These are phyloP conservation scores for Mesembryanthemum crystallinum DNA, from an alignment of 148 eudicot species.

Conservation along the genomic window DNA sequence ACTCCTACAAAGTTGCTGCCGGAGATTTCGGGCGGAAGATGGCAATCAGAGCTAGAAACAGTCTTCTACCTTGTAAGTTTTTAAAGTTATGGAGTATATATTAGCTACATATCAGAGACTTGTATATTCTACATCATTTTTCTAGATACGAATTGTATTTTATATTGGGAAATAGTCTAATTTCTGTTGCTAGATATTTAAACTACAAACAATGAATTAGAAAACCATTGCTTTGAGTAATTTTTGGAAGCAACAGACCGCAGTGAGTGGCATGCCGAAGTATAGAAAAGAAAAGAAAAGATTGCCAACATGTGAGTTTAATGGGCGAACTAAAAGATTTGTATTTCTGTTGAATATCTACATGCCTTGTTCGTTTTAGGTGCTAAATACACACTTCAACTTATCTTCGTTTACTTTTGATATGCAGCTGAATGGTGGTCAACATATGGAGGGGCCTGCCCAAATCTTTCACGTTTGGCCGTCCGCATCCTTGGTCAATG, in stretches of 20 bases:
- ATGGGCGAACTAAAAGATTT: background rate
- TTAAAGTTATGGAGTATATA: background rate
- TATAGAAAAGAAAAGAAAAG: background rate
- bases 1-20: constrained; percentile 56
- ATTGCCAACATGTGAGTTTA: background rate
- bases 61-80: constrained; percentile 66
- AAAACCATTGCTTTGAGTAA: background rate
- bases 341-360: background rate
- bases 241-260: background rate
- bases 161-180: background rate
- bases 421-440: constrained; percentile 93
- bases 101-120: constrained; percentile 3
- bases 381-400: background rate
- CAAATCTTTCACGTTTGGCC: constrained; percentile 77
- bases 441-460: constrained; percentile 86
- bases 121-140: background rate
- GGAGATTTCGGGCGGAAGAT: constrained; percentile 91
- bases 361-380: background rate
- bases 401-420: constrained; percentile 14
- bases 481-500: constrained; percentile 87
- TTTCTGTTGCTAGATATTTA: background rate
- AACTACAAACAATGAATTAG: background rate
- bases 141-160: background rate
- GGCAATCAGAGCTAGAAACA: constrained; percentile 80
- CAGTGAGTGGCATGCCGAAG: background rate